phyloP scores from a whole-genome alignment of 129 eudicot genomes.

The Saposhnikovia divaricata region DNA sequence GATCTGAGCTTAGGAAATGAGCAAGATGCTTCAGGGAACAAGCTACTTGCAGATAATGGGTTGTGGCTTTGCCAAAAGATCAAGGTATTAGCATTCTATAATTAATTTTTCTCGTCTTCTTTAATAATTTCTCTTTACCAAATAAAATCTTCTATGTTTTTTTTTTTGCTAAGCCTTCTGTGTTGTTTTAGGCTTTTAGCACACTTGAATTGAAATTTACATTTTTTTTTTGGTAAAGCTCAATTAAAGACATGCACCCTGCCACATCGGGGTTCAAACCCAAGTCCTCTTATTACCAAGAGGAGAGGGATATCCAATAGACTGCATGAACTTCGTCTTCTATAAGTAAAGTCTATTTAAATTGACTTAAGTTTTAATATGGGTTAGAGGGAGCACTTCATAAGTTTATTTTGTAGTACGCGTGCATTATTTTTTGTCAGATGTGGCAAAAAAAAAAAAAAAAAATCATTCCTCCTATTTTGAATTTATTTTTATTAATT shows the following conservation, averaged over 20 bases:
- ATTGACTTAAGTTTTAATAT: no score
- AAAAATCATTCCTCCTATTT: background rate
- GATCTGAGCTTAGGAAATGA: conserved; percentile 17
- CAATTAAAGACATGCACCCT: background rate
- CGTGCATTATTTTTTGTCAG: background rate
- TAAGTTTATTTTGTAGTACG: background rate
- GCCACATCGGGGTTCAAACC: background rate
- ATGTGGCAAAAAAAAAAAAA: background rate
- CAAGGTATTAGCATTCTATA: conserved; percentile 25
- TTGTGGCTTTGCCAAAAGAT: conserved; percentile 45
- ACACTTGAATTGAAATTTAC: background rate
- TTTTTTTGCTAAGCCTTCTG: background rate
- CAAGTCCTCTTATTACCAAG: background rate
- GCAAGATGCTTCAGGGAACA: conserved; percentile 47
- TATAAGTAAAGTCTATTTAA: background rate
- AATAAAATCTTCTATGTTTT: background rate
- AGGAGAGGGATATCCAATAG: background rate
- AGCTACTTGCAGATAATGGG: conserved; percentile 44
- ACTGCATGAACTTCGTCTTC: background rate
- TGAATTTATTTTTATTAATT: background rate
- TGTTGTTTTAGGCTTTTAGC: background rate
- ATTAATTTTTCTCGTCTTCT: background rate
- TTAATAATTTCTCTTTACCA: background rate
- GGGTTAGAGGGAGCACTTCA: background rate
- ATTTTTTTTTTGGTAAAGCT: background rate